Base-by-base conservation (phyloP, 2,329 filamentous ascomycete genomes). In the Diaporthe vexans region DNA sequence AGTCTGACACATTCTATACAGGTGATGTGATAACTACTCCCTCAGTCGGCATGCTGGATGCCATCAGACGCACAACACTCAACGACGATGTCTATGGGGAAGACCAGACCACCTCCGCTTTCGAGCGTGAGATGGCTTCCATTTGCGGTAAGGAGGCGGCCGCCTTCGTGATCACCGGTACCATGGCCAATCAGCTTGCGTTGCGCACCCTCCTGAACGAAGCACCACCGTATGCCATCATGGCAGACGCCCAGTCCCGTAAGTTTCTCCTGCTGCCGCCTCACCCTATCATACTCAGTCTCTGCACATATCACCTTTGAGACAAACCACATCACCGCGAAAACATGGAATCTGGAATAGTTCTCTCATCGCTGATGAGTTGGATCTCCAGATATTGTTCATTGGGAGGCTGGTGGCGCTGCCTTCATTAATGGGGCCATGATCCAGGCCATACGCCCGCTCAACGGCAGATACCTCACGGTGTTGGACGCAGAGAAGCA, bases 151-250 rank as follows among this genome's bases (percentile, higher is more conserved):
- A 95, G 78, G 90, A 93, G 78, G 89, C 89, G 51, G 91, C 88
- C 0, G 84, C 95, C 1, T 90, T 95, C 74, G 93, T 95, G 57
- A 87, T 94, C 77, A 94, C 92, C 0, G 94, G 94, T 6, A 95
- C 94, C 1, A 95, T 95, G 93, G 94, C 93, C 48, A 95, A 95
- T 83, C 94, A 95, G 80, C 86, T 96, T 54, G 90, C 92, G 1
- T 86, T 95, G 51, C 92, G 94, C 43, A 88, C 92, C 1, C 91
- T 95, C 77, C 88, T 95, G 9, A 86, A 85, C 1, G 91, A 91
- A 65, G 58, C 58, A 46, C 93, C 94, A 8, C 94, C 94, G 0
- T 90, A 95, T 80, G 88, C 88, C 26, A 88, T 96, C 26, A 85
- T 95, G 13, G 92, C 91, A 78, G 94, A 95, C 79, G 85, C 90